Conservation (phyloP, 495 filamentous ascomycete species). For the Aspergillus panamensis region DNA sequence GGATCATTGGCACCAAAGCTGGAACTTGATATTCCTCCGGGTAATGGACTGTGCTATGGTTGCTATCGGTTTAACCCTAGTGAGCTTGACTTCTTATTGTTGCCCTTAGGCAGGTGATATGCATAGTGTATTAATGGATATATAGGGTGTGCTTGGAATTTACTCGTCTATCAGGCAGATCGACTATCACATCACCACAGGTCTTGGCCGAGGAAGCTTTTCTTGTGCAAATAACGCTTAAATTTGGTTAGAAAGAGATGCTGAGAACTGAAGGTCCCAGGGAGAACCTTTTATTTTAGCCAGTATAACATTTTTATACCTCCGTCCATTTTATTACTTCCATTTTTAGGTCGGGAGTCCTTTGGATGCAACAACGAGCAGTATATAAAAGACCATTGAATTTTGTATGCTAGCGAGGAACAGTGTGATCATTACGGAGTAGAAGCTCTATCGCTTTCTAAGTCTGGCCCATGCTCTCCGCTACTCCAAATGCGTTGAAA, state of each 20-base stretch:
- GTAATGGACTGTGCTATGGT: slow-evolving; percentile 26
- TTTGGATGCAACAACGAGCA: too few species aligned
- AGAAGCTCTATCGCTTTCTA: too few species aligned
- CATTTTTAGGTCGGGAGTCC: too few species aligned
- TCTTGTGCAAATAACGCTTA: slow-evolving; percentile 34
- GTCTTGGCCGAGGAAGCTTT: slow-evolving; percentile 25
- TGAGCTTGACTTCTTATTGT: slow-evolving; percentile 22
- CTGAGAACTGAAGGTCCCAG: neutral
- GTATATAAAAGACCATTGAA: neutral
- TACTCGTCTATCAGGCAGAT: slow-evolving; percentile 35
- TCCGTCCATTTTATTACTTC: too few species aligned
- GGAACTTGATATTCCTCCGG: slow-evolving; percentile 23
- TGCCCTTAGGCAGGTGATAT: neutral
- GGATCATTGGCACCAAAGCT: neutral
- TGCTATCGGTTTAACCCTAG: slow-evolving; percentile 28
- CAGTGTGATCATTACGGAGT: neutral
- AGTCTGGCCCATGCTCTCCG: too few species aligned
- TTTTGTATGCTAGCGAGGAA: neutral
- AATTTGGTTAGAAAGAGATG: neutral
- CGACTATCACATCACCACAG: slow-evolving; percentile 16
- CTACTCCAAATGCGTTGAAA: too few species aligned
- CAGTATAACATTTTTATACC: too few species aligned
- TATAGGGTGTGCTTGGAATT: slow-evolving; percentile 27
- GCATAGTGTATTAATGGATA: neutral
- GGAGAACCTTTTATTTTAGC: neutral